These are phyloP conservation scores for Metarhizium brunneum DNA, from an alignment of 2,329 filamentous ascomycete genomes.

Conservation along the genomic window DNA sequence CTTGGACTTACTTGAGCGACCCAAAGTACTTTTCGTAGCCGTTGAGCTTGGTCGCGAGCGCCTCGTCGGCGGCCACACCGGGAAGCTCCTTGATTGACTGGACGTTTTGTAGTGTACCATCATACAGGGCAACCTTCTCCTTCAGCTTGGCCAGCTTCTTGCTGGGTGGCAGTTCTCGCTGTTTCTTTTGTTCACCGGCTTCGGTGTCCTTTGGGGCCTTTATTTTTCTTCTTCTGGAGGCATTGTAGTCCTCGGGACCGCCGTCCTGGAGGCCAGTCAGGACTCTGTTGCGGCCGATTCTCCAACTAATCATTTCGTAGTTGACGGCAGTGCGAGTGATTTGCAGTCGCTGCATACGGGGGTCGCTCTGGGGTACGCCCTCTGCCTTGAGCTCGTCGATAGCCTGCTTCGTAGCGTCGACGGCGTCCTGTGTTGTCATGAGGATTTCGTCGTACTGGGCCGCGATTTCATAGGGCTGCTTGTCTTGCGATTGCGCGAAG, in stretches of 20 bases:
- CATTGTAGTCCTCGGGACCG: slow-evolving; percentile 43
- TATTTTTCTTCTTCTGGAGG: slow-evolving; percentile 39
- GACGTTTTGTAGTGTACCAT: slow-evolving; percentile 82
- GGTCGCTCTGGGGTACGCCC: slow-evolving; percentile 73
- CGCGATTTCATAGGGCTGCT: slow-evolving; percentile 58
- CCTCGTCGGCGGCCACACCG: slow-evolving; percentile 76
- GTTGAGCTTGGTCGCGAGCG: slow-evolving; percentile 68
- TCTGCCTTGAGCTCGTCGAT: slow-evolving; percentile 85
- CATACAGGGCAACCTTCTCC: slow-evolving; percentile 83
- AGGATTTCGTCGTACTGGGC: slow-evolving; percentile 87
- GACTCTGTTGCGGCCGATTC: slow-evolving; percentile 85
- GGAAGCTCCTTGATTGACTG: slow-evolving; percentile 84
- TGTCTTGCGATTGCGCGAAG: slow-evolving; percentile 32
- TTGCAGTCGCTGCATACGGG: slow-evolving; percentile 83
- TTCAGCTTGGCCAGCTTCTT: slow-evolving; percentile 72
- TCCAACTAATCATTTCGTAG: slow-evolving; percentile 89
- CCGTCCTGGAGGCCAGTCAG: slow-evolving; percentile 80
- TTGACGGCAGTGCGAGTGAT: slow-evolving; percentile 90
- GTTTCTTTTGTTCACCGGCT: slow-evolving; percentile 26
- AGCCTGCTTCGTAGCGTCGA: slow-evolving; percentile 85
- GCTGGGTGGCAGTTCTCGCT: slow-evolving; percentile 58
- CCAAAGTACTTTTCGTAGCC: slow-evolving; percentile 76
- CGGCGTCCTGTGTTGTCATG: slow-evolving; percentile 83
- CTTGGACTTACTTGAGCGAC: slow-evolving; percentile 62
- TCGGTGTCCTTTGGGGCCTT: slow-evolving; percentile 18